Evolutionary conservation across 2,329 filamentous ascomycete species (phyloP).

Genomic region (Talaromyces sp.): DNA sequence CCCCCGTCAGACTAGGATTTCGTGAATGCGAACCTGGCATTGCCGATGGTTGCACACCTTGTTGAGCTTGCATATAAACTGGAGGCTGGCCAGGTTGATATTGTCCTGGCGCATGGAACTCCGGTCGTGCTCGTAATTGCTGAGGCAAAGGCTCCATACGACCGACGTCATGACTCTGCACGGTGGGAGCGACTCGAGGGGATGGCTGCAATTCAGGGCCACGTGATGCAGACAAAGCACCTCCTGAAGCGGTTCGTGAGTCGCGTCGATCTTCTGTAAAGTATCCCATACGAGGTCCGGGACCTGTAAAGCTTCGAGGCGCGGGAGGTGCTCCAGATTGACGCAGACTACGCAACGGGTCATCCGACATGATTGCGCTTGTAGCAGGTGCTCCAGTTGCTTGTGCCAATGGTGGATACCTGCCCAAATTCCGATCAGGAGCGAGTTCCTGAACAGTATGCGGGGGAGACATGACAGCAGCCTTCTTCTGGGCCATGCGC

Average conservation of each 20-base stretch:
- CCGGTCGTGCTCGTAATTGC: slow-evolving; percentile 22
- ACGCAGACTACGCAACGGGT: slow-evolving; percentile 31
- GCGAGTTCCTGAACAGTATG: slow-evolving; percentile 32
- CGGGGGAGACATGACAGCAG: slow-evolving; percentile 26
- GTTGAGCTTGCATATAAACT: slow-evolving; percentile 16
- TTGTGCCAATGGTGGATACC: slow-evolving; percentile 40
- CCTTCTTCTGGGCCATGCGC: slow-evolving; percentile 30
- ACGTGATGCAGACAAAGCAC: slow-evolving; percentile 20
- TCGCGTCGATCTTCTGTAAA: slow-evolving; percentile 41
- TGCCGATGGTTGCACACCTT: slow-evolving; percentile 23
- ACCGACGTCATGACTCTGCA: slow-evolving; percentile 29
- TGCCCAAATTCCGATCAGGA: slow-evolving; percentile 32
- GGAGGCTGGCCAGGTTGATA: slow-evolving; percentile 25
- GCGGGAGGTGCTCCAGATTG: slow-evolving; percentile 26
- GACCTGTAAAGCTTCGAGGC: slow-evolving; percentile 37
- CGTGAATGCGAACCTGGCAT: slow-evolving; percentile 34
- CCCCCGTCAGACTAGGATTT: slow-evolving; percentile 30
- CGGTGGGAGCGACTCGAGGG: slow-evolving; percentile 29
- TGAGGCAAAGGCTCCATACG: slow-evolving; percentile 33
- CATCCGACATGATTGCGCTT: slow-evolving; percentile 32
- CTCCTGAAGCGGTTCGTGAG: slow-evolving; percentile 18
- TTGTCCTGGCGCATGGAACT: slow-evolving; percentile 23
- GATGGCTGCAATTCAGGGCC: slow-evolving; percentile 31
- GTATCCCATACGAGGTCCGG: slow-evolving; percentile 44
- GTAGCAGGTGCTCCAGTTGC: slow-evolving; percentile 30